These are phyloP conservation scores for Spergularia azorica DNA, from an alignment of 179 eudicot species.

Conservation along the genomic window DNA sequence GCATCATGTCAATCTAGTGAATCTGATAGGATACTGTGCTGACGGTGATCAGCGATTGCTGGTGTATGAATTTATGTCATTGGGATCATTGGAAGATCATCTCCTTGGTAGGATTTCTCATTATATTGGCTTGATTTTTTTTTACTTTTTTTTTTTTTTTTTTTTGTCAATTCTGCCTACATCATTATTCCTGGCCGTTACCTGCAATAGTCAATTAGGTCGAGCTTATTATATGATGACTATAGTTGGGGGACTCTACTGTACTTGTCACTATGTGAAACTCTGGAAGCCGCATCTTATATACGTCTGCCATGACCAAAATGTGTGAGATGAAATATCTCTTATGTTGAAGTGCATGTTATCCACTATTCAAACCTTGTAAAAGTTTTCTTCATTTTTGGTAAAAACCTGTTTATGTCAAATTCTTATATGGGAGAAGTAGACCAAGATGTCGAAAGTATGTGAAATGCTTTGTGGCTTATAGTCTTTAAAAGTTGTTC, in stretches of 20 bases:
- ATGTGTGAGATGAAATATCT: too few species aligned
- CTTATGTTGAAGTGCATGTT: too few species aligned
- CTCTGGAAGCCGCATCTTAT: background rate
- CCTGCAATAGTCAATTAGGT: background rate
- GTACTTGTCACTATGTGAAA: background rate
- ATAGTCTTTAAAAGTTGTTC: background rate
- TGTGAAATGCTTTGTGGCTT: constrained; percentile 4
- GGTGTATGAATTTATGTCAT: constrained; percentile 85
- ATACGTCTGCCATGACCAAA: background rate
- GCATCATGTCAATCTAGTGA: constrained; percentile 80
- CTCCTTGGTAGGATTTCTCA: constrained; percentile 60
- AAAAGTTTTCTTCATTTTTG: background rate
- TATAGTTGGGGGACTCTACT: background rate
- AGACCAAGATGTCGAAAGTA: background rate
- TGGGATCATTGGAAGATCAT: constrained; percentile 93
- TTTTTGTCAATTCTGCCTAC: background rate
- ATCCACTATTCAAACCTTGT: background rate
- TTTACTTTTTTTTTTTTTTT: too few species aligned
- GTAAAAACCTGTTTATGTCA: background rate
- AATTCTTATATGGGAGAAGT: background rate
- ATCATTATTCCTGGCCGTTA: background rate
- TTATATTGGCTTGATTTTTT: constrained; percentile 10
- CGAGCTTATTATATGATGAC: constrained; percentile 24
- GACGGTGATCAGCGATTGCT: constrained; percentile 96
- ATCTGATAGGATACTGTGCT: constrained; percentile 89